Evolutionary conservation across 371 early-diverging fungal genomes (phyloP).

Genomic region (Lichtheimia ramosa): DNA sequence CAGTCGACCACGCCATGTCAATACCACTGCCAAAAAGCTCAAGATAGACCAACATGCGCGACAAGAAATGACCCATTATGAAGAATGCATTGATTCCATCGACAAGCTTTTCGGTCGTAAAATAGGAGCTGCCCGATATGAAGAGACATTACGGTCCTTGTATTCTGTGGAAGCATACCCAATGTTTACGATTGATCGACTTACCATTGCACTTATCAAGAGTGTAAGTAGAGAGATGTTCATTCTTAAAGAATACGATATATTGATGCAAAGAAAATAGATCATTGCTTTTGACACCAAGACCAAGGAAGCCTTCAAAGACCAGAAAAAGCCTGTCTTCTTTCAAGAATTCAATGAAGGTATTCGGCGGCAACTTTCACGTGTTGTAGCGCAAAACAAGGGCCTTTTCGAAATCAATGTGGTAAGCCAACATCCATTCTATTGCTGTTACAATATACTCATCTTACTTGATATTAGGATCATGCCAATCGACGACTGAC

Average conservation of each 20-base stretch:
- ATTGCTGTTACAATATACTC: too few species aligned
- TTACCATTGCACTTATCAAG: neutral
- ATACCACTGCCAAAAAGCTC: neutral
- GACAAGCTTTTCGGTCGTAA: neutral
- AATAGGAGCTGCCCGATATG: neutral
- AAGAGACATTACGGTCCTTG: neutral
- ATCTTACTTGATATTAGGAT: too few species aligned
- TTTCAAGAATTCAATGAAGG: neutral
- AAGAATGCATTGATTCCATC: neutral
- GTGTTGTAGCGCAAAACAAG: neutral
- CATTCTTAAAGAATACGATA: too few species aligned
- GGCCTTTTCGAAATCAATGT: neutral
- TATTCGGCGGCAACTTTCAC: neutral
- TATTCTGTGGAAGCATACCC: neutral
- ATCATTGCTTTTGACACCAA: neutral
- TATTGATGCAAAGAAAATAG: too few species aligned
- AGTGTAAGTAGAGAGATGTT: neutral
- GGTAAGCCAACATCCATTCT: neutral
- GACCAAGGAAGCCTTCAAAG: neutral
- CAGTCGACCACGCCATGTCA: neutral
- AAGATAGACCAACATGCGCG: neutral
- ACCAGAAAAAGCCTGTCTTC: neutral
- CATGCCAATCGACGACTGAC: too few species aligned
- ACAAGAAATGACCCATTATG: neutral
- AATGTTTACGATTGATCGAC: neutral